Evolutionary conservation across 1,284 basidiomycete species (phyloP).

Genomic region (Leccinum cinnamomeum): DNA sequence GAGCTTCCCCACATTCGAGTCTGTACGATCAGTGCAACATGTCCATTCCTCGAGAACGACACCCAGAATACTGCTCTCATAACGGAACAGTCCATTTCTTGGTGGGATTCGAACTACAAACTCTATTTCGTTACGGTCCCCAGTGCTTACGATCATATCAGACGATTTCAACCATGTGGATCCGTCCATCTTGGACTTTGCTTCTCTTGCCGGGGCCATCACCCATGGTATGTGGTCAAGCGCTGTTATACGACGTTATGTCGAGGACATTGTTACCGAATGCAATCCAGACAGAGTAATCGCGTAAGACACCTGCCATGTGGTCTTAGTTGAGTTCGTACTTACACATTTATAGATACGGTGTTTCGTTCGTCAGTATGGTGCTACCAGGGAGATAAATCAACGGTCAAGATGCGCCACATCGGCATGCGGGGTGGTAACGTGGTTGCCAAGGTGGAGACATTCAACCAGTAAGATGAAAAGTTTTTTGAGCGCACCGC

Average conservation of each 20-base stretch:
- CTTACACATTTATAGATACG: constrained; percentile 57
- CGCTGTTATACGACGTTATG: constrained; percentile 89
- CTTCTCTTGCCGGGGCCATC: constrained; percentile 96
- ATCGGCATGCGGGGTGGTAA: constrained; percentile 87
- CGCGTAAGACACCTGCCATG: constrained; percentile 51
- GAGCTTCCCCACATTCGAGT: too few relatives aligned
- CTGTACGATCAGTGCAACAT: too few relatives aligned
- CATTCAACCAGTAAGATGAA: constrained; percentile 82
- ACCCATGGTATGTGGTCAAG: constrained; percentile 98
- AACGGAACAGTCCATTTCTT: too few relatives aligned
- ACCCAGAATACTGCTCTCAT: too few relatives aligned
- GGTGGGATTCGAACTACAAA: too few relatives aligned
- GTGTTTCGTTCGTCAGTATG: constrained; percentile 96
- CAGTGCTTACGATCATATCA: constrained; percentile 66
- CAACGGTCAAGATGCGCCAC: constrained; percentile 72
- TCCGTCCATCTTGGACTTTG: constrained; percentile 96
- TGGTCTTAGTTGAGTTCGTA: constrained; percentile 3
- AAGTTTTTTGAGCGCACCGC: constrained; percentile 92
- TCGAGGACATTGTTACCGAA: constrained; percentile 93
- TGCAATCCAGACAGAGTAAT: constrained; percentile 90
- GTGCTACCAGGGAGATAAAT: constrained; percentile 89
- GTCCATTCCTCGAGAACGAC: too few relatives aligned
- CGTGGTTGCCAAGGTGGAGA: constrained; percentile 90
- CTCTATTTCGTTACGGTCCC: too few relatives aligned
- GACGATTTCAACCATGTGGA: constrained; percentile 99